Evolutionary conservation across 768 basidiomycete species (phyloP), one percentile per base, ranked within the genome.

Genomic region (Dioszegia crocea): DNA sequence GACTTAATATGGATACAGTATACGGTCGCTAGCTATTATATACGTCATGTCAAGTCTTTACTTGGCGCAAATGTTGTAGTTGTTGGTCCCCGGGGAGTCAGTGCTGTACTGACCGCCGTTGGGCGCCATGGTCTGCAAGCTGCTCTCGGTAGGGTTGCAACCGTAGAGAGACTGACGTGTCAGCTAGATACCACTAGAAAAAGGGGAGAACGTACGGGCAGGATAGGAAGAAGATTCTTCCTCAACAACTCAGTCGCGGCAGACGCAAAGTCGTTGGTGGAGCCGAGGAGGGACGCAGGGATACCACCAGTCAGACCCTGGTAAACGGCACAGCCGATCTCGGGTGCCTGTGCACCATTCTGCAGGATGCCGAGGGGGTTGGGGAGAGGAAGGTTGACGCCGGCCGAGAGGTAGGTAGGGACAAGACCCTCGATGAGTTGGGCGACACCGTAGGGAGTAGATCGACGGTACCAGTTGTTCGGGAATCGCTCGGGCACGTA

Each of bases 401-500:
- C 21, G 5, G 61, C 61, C 8, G 61, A 44, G 5, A 57, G 38
- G 27, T 62, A 62, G 19, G 61, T 62, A 23, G 56, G 56, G 4
- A 21, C 19, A 4, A 62, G 56, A 45, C 26, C 38, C 5, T 2
- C 61, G 36, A 57, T 30, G 24, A 57, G 44, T 17, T 57, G 30
- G 19, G 33, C 41, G 26, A 48, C 43, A n/a, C 40, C 56, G 36
- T 57, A 52, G 14, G 63, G 55, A 5, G 44, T 51, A 4, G 56
- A 38, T 38, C 55, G 63, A 5, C 59, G 47, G 45, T 64, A 57
- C 63, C 63, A 64, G 39, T 64, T 57, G 17, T 60, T 47, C 17
- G 59, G 63, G 54, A 60, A 60, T 23, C 63, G 46, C 29, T 64
- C 63, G 59, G 54, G 59, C 2, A 60, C 54, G 26, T 60, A 54